These are phyloP conservation scores for Trametes polyzona DNA, from an alignment of 1,284 basidiomycete species.

Conservation along the genomic window DNA sequence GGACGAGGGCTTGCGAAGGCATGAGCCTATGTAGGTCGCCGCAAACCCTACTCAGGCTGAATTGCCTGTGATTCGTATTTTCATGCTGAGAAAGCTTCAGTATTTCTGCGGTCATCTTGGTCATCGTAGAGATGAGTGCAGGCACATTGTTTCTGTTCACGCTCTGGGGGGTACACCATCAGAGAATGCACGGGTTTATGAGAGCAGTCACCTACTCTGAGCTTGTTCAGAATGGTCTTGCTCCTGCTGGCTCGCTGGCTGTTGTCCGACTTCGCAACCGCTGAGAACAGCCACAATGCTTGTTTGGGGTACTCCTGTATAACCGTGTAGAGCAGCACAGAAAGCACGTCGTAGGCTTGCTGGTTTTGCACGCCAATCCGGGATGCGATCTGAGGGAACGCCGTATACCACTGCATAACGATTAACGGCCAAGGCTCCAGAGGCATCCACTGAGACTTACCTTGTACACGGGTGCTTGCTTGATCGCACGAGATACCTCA, in stretches of 20 bases:
- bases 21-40: conserved; percentile 61
- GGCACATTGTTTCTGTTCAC: conserved; percentile 44
- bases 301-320: conserved; percentile 89
- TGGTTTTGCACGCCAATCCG: conserved; percentile 83
- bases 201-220: no score
- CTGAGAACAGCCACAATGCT: conserved; percentile 91
- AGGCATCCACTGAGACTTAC: conserved; percentile 41
- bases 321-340: conserved; percentile 75
- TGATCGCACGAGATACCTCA: conserved; percentile 58
- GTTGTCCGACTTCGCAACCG: conserved; percentile 88
- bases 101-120: conserved; percentile 70
- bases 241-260: conserved; percentile 66
- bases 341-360: conserved; percentile 70
- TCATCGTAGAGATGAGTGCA: conserved; percentile 57
- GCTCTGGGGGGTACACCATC: conserved; percentile 33
- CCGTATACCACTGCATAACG: conserved; percentile 86
- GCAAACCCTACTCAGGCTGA: conserved; percentile 72
- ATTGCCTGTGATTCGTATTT: conserved; percentile 49
- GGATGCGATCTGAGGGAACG: conserved; percentile 97
- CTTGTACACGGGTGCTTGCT: conserved; percentile 76
- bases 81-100: conserved; percentile 67
- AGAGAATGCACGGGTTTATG: no score
- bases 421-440: not conserved
- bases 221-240: conserved; percentile 62
- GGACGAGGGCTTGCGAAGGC: conserved; percentile 79